Percentiles rank a stretch among this genome's conserved stretches.
phyloP scores from a whole-genome alignment of 2,329 filamentous ascomycete genomes.

The Teratosphaeria nubilosa region DNA sequence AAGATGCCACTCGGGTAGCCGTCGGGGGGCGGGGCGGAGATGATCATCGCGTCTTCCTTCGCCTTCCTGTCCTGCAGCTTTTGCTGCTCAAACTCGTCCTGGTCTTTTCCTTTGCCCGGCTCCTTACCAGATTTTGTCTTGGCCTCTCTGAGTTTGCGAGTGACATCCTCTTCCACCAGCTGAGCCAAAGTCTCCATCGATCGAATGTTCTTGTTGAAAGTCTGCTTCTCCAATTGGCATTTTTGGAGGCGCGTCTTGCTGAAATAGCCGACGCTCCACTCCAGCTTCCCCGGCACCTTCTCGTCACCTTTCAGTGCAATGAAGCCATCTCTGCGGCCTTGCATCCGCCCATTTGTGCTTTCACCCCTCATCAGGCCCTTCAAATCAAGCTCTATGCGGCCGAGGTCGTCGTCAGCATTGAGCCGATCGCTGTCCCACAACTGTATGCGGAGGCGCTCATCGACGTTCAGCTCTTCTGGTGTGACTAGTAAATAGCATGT shows the following conservation, averaged over 20 bases:
- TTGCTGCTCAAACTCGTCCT: constrained; percentile 55
- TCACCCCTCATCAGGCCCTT: constrained; percentile 52
- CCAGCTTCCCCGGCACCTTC: constrained; percentile 57
- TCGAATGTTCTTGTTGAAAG: constrained; percentile 47
- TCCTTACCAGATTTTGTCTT: constrained; percentile 43
- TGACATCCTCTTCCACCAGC: constrained; percentile 44
- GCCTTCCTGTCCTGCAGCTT: constrained; percentile 54
- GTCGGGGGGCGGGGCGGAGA: constrained; percentile 54
- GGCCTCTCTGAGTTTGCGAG: constrained; percentile 57
- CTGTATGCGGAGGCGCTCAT: constrained; percentile 53
- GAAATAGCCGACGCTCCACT: constrained; percentile 64
- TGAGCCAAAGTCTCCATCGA: constrained; percentile 49
- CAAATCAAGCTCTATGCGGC: constrained; percentile 59
- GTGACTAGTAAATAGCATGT: constrained; percentile 60
- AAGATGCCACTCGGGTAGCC: constrained; percentile 57
- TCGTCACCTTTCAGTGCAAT: constrained; percentile 54
- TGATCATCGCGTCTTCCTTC: constrained; percentile 52
- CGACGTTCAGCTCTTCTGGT: constrained; percentile 60
- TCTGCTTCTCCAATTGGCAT: constrained; percentile 52
- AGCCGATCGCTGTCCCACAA: constrained; percentile 67
- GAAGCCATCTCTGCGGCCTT: constrained; percentile 55
- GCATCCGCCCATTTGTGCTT: constrained; percentile 52
- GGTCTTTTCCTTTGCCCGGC: constrained; percentile 5
- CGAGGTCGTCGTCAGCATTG: constrained; percentile 64
- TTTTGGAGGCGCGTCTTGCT: constrained; percentile 54